These are phyloP conservation scores for Claviceps arundinis DNA, from an alignment of 2,329 filamentous ascomycete species.

Conservation along the genomic window DNA sequence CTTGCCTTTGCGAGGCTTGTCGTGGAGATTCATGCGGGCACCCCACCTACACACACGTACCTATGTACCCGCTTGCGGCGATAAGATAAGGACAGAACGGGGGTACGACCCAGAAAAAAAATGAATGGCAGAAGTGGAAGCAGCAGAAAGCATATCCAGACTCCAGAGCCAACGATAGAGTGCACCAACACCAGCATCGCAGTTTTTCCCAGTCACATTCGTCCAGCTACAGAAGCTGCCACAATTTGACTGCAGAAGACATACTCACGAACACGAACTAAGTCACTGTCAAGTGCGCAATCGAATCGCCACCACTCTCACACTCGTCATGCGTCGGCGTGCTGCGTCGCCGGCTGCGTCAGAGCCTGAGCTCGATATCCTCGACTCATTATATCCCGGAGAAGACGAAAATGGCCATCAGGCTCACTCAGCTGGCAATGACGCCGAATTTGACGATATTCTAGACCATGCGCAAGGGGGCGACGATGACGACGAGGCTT, in stretches of 20 bases:
- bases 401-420: conserved; percentile 36
- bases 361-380: conserved; percentile 86
- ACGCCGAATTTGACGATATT: conserved; percentile 47
- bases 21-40: not conserved
- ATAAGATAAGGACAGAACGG: conserved; percentile 24
- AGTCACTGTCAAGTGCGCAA: too few relatives aligned
- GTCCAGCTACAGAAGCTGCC: too few relatives aligned
- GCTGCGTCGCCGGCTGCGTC: conserved; percentile 70
- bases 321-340: conserved; percentile 50
- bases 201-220: too few relatives aligned
- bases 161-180: too few relatives aligned
- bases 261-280: too few relatives aligned
- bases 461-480: conserved; percentile 34
- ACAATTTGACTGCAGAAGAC: too few relatives aligned
- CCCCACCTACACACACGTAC: conserved; percentile 6
- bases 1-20: not conserved
- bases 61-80: conserved; percentile 17
- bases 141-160: not conserved
- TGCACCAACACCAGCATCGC: too few relatives aligned
- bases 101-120: conserved; percentile 9
- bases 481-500: conserved; percentile 66
- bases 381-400: conserved; percentile 58
- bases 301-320: not conserved
- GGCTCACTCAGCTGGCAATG: conserved; percentile 23
- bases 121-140: conserved; percentile 9